Evolutionary conservation across 192 early-diverging fungal genomes (phyloP), one percentile per base, ranked within the genome.

Genomic region (Phycomyces blakesleeanus): DNA sequence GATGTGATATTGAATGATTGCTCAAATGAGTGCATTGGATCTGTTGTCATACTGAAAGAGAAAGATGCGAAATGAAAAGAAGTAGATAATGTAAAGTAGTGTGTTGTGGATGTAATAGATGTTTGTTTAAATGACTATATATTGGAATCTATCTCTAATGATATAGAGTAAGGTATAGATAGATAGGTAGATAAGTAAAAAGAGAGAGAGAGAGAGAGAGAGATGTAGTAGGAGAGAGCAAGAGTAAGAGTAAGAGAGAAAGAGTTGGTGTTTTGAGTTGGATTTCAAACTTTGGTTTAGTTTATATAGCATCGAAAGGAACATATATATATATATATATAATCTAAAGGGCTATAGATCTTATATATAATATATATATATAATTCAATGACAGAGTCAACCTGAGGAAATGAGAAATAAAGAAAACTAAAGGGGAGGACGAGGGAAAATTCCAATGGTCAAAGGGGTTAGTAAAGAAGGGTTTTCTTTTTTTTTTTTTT

Each of bases 1-100:
- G 29, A 38, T 42, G 29, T 7, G 29, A 61, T 21, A 47, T 42
- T 61, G 27, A 61, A 61, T 34, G 59, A 52, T 51, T 61, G 59
- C 51, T 61, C 59, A 61, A 61, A 61, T 22, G 59, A 47, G 50
- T 51, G 59, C 59, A 61, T 61, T 61, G 50, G 51, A 6, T 63
- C 51, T 16, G 39, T 39, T 16, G 18, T 54, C 61, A 63, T 63
- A n/a, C n/a, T 6, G 7, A 34, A 34, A 34, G 29, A 34, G 29
- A 7, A 34, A 5, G 29, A 5, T 34, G 29, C 7, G 29, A 34
- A 5, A 34, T 34, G 29, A 34, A 34, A 34, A n/a, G n/a, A n/a
- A n/a, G n/a, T n/a, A n/a, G n/a, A n/a, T n/a, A n/a, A n/a, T n/a
- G n/a, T n/a, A n/a, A n/a, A n/a, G n/a, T n/a, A n/a, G n/a, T n/a